Evolutionary conservation across 2,329 filamentous ascomycete genomes (phyloP).

Genomic region (Xylaria arbuscula): DNA sequence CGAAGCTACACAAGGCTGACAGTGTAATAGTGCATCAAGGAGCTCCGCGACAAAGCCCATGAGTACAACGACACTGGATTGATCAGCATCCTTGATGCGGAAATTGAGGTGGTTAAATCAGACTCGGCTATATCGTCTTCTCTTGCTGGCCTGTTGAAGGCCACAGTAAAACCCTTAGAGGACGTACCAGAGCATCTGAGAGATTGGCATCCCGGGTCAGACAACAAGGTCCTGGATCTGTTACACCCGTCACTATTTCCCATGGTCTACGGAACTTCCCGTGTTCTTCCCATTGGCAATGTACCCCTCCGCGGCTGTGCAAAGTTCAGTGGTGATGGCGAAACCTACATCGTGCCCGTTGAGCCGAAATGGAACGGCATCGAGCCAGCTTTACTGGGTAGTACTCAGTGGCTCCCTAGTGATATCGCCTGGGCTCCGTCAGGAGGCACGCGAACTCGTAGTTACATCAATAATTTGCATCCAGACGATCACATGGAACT

Average conservation of each 20-base stretch:
- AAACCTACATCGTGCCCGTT: slow-evolving; percentile 36
- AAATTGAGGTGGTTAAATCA: slow-evolving; percentile 61
- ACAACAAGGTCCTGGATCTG: slow-evolving; percentile 68
- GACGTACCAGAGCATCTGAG: slow-evolving; percentile 60
- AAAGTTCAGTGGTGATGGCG: slow-evolving; percentile 46
- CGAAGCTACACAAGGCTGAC: neutral
- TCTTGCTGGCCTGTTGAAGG: slow-evolving; percentile 56
- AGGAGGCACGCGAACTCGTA: slow-evolving; percentile 55
- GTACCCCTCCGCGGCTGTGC: slow-evolving; percentile 51
- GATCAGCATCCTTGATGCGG: slow-evolving; percentile 57
- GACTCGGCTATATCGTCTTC: slow-evolving; percentile 56
- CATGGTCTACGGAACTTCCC: slow-evolving; percentile 63
- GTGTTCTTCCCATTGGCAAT: slow-evolving; percentile 53
- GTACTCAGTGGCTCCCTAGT: slow-evolving; percentile 62
- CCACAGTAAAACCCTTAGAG: slow-evolving; percentile 58
- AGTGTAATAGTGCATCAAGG: slow-evolving; percentile 50
- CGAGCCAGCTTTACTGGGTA: slow-evolving; percentile 40
- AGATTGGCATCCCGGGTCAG: slow-evolving; percentile 71
- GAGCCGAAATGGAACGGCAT: neutral
- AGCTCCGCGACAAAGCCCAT: slow-evolving; percentile 60
- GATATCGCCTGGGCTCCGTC: slow-evolving; percentile 57
- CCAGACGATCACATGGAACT: slow-evolving; percentile 54
- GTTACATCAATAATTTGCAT: slow-evolving; percentile 67
- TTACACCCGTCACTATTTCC: slow-evolving; percentile 74
- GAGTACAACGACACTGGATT: slow-evolving; percentile 53